phyloP scores from a whole-genome alignment of 345 rosid genomes.

The Melaleuca alternifolia region DNA sequence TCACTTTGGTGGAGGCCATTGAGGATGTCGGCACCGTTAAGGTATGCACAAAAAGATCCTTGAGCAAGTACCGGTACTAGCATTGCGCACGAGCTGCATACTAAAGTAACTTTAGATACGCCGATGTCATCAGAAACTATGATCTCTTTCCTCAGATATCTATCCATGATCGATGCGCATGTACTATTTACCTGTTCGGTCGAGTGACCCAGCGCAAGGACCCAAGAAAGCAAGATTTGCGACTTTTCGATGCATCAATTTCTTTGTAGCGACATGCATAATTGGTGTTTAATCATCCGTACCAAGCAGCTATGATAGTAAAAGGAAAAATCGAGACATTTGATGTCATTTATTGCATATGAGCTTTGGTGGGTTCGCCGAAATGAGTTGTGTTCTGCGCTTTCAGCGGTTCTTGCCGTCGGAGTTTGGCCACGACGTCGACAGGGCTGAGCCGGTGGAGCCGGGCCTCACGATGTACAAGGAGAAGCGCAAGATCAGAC shows the following conservation, averaged over 20 bases:
- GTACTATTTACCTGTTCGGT: not conserved
- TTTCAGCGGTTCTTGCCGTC: constrained; percentile 64
- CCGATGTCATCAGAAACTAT: too few relatives aligned
- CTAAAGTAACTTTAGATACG: not conserved
- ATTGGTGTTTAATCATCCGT: not conserved
- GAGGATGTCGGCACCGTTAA: constrained; percentile 45
- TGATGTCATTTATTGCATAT: not conserved
- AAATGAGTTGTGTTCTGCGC: too few relatives aligned
- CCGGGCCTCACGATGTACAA: constrained; percentile 47
- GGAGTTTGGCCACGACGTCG: constrained; percentile 69
- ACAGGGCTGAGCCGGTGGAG: constrained; percentile 51
- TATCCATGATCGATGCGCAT: not conserved
- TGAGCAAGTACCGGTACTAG: not conserved
- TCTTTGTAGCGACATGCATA: not conserved
- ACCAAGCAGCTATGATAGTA: not conserved
- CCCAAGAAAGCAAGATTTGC: not conserved
- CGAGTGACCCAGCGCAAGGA: not conserved
- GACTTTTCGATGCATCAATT: not conserved
- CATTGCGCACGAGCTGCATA: not conserved
- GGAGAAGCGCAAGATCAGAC: constrained; percentile 37
- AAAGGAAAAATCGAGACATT: not conserved
- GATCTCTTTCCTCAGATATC: not conserved
- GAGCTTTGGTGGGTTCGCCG: not conserved
- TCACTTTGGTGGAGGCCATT: constrained; percentile 34
- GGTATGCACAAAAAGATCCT: constrained; percentile 11